phyloP scores from a whole-genome alignment of 768 basidiomycete species.

The Clavaria fumosa region DNA sequence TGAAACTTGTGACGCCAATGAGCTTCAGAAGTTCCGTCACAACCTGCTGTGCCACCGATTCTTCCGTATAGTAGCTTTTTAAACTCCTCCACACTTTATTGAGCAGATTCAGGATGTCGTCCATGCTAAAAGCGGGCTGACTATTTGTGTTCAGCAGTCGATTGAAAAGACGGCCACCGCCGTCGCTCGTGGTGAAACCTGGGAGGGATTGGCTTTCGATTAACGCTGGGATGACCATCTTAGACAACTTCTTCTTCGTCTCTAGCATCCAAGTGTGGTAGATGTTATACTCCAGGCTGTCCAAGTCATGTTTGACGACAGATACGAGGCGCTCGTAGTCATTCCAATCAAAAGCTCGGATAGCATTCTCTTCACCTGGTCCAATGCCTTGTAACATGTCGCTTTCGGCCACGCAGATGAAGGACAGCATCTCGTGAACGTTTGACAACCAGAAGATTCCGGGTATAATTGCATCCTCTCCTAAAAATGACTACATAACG shows the following conservation, averaged over 20 bases:
- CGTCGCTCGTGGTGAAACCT: constrained; percentile 92
- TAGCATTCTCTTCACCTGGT: constrained; percentile 84
- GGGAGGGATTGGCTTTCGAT: constrained; percentile 97
- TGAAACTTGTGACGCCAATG: constrained; percentile 94
- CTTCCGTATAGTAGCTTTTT: constrained; percentile 98
- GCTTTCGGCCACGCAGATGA: constrained; percentile 96
- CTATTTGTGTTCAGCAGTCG: constrained; percentile 76
- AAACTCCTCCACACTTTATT: constrained; percentile 98
- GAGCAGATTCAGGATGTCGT: constrained; percentile 89
- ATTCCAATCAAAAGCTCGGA: constrained; percentile 90
- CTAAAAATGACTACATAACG: constrained; percentile 48
- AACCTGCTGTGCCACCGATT: constrained; percentile 90
- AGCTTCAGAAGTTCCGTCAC: constrained; percentile 89
- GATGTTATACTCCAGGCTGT: constrained; percentile 98
- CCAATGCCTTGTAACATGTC: constrained; percentile 98
- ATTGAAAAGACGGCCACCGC: constrained; percentile 85
- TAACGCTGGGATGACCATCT: constrained; percentile 98
- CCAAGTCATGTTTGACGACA: constrained; percentile 98
- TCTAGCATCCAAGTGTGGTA: constrained; percentile 99
- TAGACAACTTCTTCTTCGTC: constrained; percentile 86
- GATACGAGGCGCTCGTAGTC: constrained; percentile 93
- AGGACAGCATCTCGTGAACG: constrained; percentile 97
- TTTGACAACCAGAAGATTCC: constrained; percentile 99
- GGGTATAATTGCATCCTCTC: constrained; percentile 91
- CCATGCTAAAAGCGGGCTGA: constrained; percentile 92